Base-by-base conservation (phyloP, 2,329 filamentous ascomycete genomes). In the Magnaporthales sp. region DNA sequence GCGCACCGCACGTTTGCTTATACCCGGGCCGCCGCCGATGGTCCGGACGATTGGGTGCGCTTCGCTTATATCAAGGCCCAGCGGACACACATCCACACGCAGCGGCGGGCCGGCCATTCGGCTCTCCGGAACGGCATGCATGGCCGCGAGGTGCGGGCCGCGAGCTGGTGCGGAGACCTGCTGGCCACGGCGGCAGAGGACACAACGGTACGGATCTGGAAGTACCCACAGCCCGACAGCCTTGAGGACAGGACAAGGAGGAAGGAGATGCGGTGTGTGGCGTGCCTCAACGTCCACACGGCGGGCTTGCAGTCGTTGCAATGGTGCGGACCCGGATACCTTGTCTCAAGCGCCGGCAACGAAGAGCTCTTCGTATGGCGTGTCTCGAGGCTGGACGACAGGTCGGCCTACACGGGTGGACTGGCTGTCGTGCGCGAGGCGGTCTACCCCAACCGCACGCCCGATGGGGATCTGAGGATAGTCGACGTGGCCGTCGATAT, bases 361-460 rank as follows among this genome's bases (percentile, higher is more conserved):
- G 94, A 97, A 75, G 94, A 99, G 76, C 90, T 98, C 69, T 94
- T 89, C 71, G 84, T 93, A 11, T 99, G 95, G 94, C 84, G 86
- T 56, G 76, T 94, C 38, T 80, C 80, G 62, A 73, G 74, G 11
- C 75, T 91, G 7, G 81, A 87, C 29, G 64, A 56, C 29, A 30
- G 54, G n/a, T 66, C 64, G 11, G 77, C 74, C 13, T 82, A 83
- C 64, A 70, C 71, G 15, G 54, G 29, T 27, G 82, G 83, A 3
- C 75, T 88, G 1, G 86, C 84, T 0, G 80, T 89, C 2, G 76
- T 85, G 13, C 84, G 85, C 68, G 86, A 88, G 75, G 84, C 81
- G 1, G 77, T 79, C 1, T 84, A 84, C 58, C 76, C 83, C 65
- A 78, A 87, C 69, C 79, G 80, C 70, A 82, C 80, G 9, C 73